A percentile compares a stretch with the other conserved stretches of the same genome.
Conservation (phyloP, 2,329 filamentous ascomycete genomes). For the Fusarium secorum region DNA sequence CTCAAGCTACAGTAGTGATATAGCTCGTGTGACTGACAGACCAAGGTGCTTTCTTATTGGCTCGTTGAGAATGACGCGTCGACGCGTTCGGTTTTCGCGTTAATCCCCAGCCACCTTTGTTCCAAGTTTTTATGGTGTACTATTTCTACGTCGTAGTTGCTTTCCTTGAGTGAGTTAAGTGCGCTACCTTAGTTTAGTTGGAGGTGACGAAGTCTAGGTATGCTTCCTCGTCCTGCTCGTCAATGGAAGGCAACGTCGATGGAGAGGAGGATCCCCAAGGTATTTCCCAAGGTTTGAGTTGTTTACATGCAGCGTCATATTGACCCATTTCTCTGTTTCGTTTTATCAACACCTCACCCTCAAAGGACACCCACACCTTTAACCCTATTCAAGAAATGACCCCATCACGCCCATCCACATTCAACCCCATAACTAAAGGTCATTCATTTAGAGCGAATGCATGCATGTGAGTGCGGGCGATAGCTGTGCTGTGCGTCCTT, state of each 20-base stretch:
- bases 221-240: not conserved
- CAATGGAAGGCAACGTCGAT: not conserved
- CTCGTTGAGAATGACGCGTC: slow-evolving; percentile 9
- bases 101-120: slow-evolving; percentile 10
- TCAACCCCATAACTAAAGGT: slow-evolving; percentile 1
- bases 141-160: not conserved
- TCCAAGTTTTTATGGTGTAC: not conserved
- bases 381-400: slow-evolving; percentile 13
- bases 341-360: slow-evolving; percentile 19
- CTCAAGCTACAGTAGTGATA: not conserved
- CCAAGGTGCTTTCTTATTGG: slow-evolving; percentile 7
- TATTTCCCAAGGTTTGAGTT: slow-evolving; percentile 8
- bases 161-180: not conserved
- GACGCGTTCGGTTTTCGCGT: slow-evolving; percentile 21
- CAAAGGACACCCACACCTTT: slow-evolving; percentile 2
- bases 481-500: not conserved
- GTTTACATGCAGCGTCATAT: slow-evolving; percentile 33
- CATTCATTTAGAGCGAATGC: slow-evolving; percentile 5
- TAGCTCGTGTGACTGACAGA: slow-evolving; percentile 5
- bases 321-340: slow-evolving; percentile 24
- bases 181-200: slow-evolving; percentile 1
- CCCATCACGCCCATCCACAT: not conserved
- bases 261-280: not conserved
- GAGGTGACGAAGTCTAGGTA: slow-evolving; percentile 12
- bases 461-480: slow-evolving; percentile 25